Evolutionary conservation across 2,329 filamentous ascomycete genomes (phyloP).

Genomic region (Penicillium sp.): DNA sequence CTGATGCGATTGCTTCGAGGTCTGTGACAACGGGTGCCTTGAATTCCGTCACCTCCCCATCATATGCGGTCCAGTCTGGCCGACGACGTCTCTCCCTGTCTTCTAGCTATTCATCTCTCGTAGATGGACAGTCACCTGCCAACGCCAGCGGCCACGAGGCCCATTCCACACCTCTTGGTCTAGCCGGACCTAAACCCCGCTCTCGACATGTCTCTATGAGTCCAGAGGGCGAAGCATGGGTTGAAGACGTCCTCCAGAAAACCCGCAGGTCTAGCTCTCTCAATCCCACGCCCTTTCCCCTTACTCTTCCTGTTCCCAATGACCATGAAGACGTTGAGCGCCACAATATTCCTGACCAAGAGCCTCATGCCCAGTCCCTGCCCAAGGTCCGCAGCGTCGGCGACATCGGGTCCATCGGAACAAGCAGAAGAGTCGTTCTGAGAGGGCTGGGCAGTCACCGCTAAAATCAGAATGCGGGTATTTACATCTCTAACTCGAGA

Average conservation of each 20-base stretch:
- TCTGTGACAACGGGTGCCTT: constrained; percentile 30
- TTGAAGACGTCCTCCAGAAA: constrained; percentile 47
- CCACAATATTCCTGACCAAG: constrained; percentile 15
- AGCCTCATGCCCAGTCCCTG: constrained; percentile 13
- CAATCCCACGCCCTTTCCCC: constrained; percentile 27
- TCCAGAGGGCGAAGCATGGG: constrained; percentile 49
- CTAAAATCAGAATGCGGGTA: no score
- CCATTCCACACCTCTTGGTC: constrained; percentile 43
- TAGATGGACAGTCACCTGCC: constrained; percentile 26
- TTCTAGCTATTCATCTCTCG: constrained; percentile 36
- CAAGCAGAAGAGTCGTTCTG: constrained; percentile 40
- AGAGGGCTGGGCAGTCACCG: constrained; percentile 34
- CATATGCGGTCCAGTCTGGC: constrained; percentile 25
- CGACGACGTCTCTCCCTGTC: constrained; percentile 38
- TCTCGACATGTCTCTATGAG: constrained; percentile 42
- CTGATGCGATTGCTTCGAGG: constrained; percentile 29
- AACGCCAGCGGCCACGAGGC: constrained; percentile 15
- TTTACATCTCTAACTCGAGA: not conserved
- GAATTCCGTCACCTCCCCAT: constrained; percentile 30
- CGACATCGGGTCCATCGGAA: constrained; percentile 37
- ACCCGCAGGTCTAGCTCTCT: constrained; percentile 40
- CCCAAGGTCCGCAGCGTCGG: constrained; percentile 40
- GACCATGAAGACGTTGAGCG: constrained; percentile 9
- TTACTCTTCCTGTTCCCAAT: constrained; percentile 13
- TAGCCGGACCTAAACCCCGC: constrained; percentile 45